Evolutionary conservation across 2,329 filamentous ascomycete species (phyloP), one percentile per base, ranked within the genome.

Genomic region (Diplodia seriata): DNA sequence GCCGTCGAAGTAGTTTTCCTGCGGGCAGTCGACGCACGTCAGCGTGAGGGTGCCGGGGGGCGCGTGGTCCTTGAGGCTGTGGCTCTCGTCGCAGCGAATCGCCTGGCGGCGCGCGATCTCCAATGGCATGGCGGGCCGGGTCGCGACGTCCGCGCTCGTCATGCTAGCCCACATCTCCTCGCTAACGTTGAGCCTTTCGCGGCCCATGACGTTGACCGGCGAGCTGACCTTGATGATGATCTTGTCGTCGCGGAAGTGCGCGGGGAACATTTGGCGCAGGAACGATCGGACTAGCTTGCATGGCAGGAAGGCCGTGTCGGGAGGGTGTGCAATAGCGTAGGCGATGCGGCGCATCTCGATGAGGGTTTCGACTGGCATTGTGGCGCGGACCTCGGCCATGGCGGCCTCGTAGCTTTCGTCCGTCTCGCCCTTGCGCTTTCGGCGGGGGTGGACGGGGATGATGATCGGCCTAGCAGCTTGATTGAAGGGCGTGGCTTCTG

Each of bases 21-120:
- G 31, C 5, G 6, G 23, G 31, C 57, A 63, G 1, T 38, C 12
- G 31, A 12, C 6, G 18, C 59, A 63, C 1, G 5, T 5, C 7
- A 51, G 2, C 1, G 59, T 51, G 15, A 3, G 15, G 11, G 31
- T n/a, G 11, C 59, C 59, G 7, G 11, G 7, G 4, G 43, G 59
- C 0, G 59, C 51, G 14, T 63, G 59, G 26, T 51, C n/a, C 2
- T n/a, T n/a, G 1, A 63, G 59, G 59, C 59, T 63, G 31, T 63
- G 59, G 1, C 8, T 7, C 47, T 63, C 59, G 18, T 63, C 59
- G 31, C 59, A 63, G 14, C 59, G 59, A 6, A 63, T 31, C 7
- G 51, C 38, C 59, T 63, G 59, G 11, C 59, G 18, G 1, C 33
- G 29, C 14, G 9, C 43, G 14, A 63, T 63, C 3, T 15, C 2